A percentile compares a stretch with the other conserved stretches of the same genome.
Evolutionary conservation across 2,329 filamentous ascomycete genomes (phyloP).

Genomic region (Ustulina deusta): DNA sequence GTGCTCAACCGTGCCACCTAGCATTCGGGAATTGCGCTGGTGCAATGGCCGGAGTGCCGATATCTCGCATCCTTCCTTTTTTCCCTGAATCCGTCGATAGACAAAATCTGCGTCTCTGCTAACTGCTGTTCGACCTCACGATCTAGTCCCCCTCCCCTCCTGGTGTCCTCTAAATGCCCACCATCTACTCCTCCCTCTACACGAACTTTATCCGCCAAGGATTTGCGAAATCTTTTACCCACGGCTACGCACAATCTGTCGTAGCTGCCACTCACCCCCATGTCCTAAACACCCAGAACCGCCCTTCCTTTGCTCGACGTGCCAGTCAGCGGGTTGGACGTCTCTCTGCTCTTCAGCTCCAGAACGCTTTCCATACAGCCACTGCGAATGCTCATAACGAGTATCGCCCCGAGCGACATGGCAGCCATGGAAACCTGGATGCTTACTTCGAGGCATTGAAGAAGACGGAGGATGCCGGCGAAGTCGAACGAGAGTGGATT

Average conservation of each 20-base stretch:
- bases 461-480: conserved; percentile 64
- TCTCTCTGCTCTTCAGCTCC: conserved; percentile 74
- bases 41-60: not conserved
- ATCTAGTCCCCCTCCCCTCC: conserved; percentile 66
- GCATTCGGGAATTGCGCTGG: not conserved
- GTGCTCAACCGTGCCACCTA: not conserved
- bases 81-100: not conserved
- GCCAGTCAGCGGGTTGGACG: conserved; percentile 67
- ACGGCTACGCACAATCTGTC: conserved; percentile 98
- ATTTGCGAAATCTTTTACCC: conserved; percentile 95
- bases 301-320: conserved; percentile 71
- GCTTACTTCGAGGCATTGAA: conserved; percentile 94
- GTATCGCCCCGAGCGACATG: conserved; percentile 64
- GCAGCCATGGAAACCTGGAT: conserved; percentile 76
- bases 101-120: conserved; percentile 16
- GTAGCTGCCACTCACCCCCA: conserved; percentile 89
- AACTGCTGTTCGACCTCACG: conserved; percentile 42
- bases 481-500: conserved; percentile 84
- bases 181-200: conserved; percentile 76
- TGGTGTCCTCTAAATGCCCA: conserved; percentile 90
- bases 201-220: conserved; percentile 94
- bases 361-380: conserved; percentile 79
- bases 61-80: not conserved
- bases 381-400: conserved; percentile 66
- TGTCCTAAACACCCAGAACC: conserved; percentile 80